phyloP scores from a whole-genome alignment of 257 asterid species.

The Pogostemon cablin region DNA sequence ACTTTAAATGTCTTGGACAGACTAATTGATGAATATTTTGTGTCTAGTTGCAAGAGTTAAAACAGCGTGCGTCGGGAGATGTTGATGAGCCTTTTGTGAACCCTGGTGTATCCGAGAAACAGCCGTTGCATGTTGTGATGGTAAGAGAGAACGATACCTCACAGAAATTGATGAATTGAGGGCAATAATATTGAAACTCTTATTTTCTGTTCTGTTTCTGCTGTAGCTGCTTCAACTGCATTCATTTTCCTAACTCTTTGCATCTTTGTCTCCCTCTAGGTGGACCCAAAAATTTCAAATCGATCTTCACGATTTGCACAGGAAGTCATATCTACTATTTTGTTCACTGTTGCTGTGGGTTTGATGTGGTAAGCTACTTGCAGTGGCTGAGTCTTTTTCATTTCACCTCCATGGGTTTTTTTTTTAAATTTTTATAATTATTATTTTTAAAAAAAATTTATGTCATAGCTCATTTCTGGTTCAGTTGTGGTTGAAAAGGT shows the following conservation, averaged over 20 bases:
- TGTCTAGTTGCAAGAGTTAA: slow-evolving; percentile 88
- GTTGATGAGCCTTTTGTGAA: slow-evolving; percentile 67
- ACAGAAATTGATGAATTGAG: not conserved
- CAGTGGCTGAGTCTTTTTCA: slow-evolving; percentile 1
- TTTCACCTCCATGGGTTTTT: slow-evolving; percentile 8
- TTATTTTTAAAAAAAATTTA: not conserved
- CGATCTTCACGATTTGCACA: slow-evolving; percentile 77
- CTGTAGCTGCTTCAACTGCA: slow-evolving; percentile 24
- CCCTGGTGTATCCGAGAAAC: slow-evolving; percentile 90
- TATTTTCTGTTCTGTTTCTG: slow-evolving; percentile 13
- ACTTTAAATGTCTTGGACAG: slow-evolving; percentile 27
- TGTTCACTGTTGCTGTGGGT: slow-evolving; percentile 83
- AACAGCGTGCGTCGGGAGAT: slow-evolving; percentile 83
- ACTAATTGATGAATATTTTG: slow-evolving; percentile 27
- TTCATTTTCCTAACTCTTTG: slow-evolving; percentile 2
- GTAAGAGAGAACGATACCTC: slow-evolving; percentile 49
- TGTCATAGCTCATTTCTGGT: slow-evolving; percentile 19
- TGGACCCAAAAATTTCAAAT: slow-evolving; percentile 73
- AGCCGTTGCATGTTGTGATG: slow-evolving; percentile 94
- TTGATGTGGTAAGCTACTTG: slow-evolving; percentile 71
- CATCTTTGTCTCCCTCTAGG: slow-evolving; percentile 52
- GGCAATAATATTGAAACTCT: slow-evolving; percentile 15
- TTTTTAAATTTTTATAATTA: no score
- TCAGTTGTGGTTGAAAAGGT: not conserved
- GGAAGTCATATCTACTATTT: slow-evolving; percentile 75